Conservation (phyloP, 108 stramenopile species). For the Conticribra guillardii region DNA sequence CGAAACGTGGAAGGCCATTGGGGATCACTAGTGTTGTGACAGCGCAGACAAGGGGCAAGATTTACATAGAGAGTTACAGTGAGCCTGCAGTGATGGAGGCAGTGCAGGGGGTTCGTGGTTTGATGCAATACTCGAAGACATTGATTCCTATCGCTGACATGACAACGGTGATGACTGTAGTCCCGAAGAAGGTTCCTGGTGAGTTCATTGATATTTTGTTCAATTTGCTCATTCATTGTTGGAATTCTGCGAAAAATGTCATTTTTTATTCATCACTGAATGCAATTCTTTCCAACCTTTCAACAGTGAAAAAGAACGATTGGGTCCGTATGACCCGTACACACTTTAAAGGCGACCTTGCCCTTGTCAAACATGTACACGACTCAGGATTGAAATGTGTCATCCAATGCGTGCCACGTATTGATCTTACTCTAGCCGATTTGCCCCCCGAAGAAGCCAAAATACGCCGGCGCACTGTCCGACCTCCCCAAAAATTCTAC, state of each 20-base stretch:
- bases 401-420: conserved; percentile 93
- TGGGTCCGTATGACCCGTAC: conserved; percentile 95
- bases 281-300: too few relatives aligned
- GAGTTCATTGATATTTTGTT: conserved; percentile 22
- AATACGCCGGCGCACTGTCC: conserved; percentile 75
- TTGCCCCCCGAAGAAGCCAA: conserved; percentile 83
- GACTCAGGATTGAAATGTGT: conserved; percentile 92
- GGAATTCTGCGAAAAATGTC: too few relatives aligned
- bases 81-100: conserved; percentile 93
- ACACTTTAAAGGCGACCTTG: conserved; percentile 97
- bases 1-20: conserved; percentile 77
- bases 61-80: conserved; percentile 93
- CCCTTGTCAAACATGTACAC: conserved; percentile 87
- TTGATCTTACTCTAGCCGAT: conserved; percentile 80
- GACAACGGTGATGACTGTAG: conserved; percentile 95
- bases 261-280: too few relatives aligned
- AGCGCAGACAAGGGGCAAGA: conserved; percentile 86
- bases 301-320: conserved; percentile 89
- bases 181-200: conserved; percentile 88
- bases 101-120: conserved; percentile 87
- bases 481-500: conserved; percentile 95
- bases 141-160: conserved; percentile 93
- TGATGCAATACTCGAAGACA: conserved; percentile 82
- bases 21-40: conserved; percentile 89
- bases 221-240: background rate